Evolutionary conservation across 2,329 filamentous ascomycete genomes (phyloP).

Genomic region (Corynespora cassiicola): DNA sequence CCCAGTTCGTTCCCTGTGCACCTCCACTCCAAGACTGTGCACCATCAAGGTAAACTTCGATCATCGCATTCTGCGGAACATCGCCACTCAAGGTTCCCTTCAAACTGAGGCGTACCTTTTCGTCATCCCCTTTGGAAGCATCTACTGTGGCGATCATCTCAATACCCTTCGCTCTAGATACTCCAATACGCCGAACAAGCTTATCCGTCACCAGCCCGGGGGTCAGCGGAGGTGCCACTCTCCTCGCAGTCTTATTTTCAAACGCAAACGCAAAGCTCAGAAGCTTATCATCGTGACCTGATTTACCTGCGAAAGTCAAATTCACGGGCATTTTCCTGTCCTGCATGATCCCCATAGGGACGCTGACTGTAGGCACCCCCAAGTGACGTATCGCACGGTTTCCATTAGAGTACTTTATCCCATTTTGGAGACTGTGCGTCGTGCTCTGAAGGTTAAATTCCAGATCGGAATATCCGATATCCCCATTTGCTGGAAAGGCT

Average conservation of each 20-base stretch:
- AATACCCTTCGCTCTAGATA: too few relatives aligned
- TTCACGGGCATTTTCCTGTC: constrained; percentile 59
- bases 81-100: background rate
- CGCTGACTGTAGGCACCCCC: constrained; percentile 61
- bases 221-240: constrained; percentile 27
- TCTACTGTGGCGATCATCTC: too few relatives aligned
- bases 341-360: constrained; percentile 60
- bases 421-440: constrained; percentile 54
- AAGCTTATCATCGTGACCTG: constrained; percentile 53
- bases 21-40: constrained; percentile 6
- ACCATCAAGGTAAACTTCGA: constrained; percentile 28
- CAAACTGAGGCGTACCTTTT: background rate
- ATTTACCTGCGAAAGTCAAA: constrained; percentile 59
- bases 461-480: constrained; percentile 57
- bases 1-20: constrained; percentile 8
- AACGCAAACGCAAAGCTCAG: constrained; percentile 22
- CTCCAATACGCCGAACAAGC: too few relatives aligned
- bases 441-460: constrained; percentile 46
- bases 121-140: too few relatives aligned
- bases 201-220: constrained; percentile 25
- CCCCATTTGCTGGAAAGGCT: constrained; percentile 59
- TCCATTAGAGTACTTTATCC: constrained; percentile 62
- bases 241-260: constrained; percentile 23
- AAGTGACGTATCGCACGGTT: constrained; percentile 61
- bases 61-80: background rate